Evolutionary conservation across 805 yeast genomes (phyloP).

Genomic region (Wickerhamiella vanderwaltii): DNA sequence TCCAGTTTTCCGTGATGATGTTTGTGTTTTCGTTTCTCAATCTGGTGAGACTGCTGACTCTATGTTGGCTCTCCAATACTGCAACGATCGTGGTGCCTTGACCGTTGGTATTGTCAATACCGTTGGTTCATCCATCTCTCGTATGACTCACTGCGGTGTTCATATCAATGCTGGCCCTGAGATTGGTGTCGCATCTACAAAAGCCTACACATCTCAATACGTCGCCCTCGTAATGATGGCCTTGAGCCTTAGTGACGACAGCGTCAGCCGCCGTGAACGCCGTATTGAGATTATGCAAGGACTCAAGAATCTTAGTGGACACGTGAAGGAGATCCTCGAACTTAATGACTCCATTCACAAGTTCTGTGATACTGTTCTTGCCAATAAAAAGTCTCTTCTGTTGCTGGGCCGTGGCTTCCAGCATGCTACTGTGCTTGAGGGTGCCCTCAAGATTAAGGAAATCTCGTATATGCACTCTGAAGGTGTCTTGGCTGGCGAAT

Average conservation of each 20-base stretch:
- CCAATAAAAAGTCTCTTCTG: conserved; percentile 73
- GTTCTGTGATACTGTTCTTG: conserved; percentile 60
- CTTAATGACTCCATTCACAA: conserved; percentile 63
- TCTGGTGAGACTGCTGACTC: conserved; percentile 99
- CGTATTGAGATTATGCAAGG: conserved; percentile 81
- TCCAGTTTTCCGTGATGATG: conserved; percentile 97
- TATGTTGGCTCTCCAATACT: conserved; percentile 86
- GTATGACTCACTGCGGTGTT: conserved; percentile 98
- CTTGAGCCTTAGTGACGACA: conserved; percentile 83
- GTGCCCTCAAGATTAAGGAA: conserved; percentile 96
- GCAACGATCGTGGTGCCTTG: conserved; percentile 92
- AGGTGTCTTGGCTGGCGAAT: conserved; percentile 98
- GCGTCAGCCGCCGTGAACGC: conserved; percentile 62
- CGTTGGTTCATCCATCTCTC: conserved; percentile 93
- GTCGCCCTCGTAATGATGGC: conserved; percentile 97
- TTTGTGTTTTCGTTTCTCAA: conserved; percentile 94
- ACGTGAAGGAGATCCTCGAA: conserved; percentile 63
- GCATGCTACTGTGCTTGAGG: conserved; percentile 93
- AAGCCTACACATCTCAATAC: conserved; percentile 96
- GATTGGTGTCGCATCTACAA: conserved; percentile 98
- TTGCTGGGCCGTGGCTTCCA: conserved; percentile 96
- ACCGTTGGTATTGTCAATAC: conserved; percentile 96
- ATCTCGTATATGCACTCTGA: conserved; percentile 98
- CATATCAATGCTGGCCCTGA: conserved; percentile 99
- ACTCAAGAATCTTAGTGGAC: conserved; percentile 68